Percentiles rank a stretch among this genome's conserved stretches.
Conservation (phyloP, 1,139 yeast genomes). For the Zygoascus sp. region DNA sequence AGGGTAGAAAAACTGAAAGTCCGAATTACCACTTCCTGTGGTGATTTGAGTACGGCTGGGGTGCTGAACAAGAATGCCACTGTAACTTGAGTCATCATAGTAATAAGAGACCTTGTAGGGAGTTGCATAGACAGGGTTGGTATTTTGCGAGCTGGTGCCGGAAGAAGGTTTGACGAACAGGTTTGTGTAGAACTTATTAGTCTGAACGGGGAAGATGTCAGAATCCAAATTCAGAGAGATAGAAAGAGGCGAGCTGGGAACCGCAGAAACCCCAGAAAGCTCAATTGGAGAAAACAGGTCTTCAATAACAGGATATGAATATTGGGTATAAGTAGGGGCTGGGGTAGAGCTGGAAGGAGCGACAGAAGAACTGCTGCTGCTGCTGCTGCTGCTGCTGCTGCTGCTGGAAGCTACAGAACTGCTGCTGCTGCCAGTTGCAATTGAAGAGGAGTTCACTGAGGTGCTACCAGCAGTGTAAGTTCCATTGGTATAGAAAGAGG, state of each 20-base stretch:
- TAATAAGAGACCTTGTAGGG: background rate
- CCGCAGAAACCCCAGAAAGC: constrained; percentile 40
- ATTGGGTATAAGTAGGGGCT: background rate
- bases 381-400: background rate
- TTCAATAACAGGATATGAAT: background rate
- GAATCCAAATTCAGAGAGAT: background rate
- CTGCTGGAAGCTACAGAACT: background rate
- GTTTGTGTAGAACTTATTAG: background rate
- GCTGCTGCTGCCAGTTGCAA: background rate
- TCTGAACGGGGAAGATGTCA: background rate
- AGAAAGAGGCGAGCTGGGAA: constrained; percentile 28
- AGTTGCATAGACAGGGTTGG: background rate
- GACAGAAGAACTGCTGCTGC: background rate
- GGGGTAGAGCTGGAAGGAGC: background rate
- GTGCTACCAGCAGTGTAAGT: background rate
- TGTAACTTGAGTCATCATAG: background rate
- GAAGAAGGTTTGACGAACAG: background rate
- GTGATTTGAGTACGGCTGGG: background rate
- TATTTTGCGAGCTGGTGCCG: too few species aligned
- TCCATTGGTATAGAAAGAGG: background rate
- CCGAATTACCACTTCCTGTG: too few species aligned
- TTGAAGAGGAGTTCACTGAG: background rate
- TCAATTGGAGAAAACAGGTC: constrained; percentile 36
- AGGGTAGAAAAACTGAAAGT: background rate
- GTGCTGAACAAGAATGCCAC: background rate